Evolutionary conservation across 352 stramenopile genomes (phyloP).

Genomic region (Pythium periplocum): DNA sequence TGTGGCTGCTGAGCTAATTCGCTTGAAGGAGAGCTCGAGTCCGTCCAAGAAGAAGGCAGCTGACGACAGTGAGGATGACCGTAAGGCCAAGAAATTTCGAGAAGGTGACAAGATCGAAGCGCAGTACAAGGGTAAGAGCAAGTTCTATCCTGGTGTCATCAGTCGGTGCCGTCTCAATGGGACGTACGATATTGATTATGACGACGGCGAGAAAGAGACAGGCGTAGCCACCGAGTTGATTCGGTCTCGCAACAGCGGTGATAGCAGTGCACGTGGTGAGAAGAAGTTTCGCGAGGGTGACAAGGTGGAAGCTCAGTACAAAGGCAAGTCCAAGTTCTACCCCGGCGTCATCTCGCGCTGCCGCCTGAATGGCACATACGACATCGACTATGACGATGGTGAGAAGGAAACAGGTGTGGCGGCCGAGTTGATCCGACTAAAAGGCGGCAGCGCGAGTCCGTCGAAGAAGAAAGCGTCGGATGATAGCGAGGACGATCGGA

Average conservation of each 20-base stretch:
- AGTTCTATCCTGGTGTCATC: constrained; percentile 31
- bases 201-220: background rate
- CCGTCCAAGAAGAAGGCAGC: too few species aligned
- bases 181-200: background rate
- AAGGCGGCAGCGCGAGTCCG: constrained; percentile 10
- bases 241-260: background rate
- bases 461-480: constrained; percentile 3
- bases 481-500: constrained; percentile 5
- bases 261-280: constrained; percentile 17
- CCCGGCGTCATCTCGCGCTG: constrained; percentile 28
- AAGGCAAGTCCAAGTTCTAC: constrained; percentile 26
- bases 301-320: constrained; percentile 29
- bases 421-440: too few species aligned
- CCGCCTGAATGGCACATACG: constrained; percentile 34
- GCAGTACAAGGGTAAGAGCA: constrained; percentile 8
- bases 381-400: constrained; percentile 56
- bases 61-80: too few species aligned
- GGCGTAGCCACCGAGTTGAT: background rate
- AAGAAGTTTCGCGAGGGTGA: constrained; percentile 20
- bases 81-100: too few species aligned
- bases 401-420: constrained; percentile 22
- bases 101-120: too few species aligned
- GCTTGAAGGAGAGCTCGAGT: too few species aligned
- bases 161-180: constrained; percentile 18
- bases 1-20: background rate